Base-by-base conservation (phyloP, 2,329 filamentous ascomycete genomes). In the Coniochaeta pulveracea region DNA sequence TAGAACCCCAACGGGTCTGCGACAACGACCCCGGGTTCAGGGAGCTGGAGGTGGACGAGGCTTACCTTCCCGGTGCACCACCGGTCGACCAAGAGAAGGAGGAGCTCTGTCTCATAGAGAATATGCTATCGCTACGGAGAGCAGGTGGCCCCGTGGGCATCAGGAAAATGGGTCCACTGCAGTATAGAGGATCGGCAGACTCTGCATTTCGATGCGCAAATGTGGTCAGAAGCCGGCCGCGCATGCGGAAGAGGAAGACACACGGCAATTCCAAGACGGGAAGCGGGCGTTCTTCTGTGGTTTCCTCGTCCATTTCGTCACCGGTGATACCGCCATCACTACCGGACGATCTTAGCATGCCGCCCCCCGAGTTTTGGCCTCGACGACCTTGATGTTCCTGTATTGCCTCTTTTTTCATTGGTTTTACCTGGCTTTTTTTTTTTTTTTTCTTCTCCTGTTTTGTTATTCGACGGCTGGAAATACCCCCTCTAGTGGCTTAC, bases 161-260 rank as follows among this genome's bases (percentile, higher is more conserved):
- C 23, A 40, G 42, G 24, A 50, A 46, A 34, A 21, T 15, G 26
- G 34, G 46, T 4, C 35, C 43, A 9, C 41, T 54, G 25, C 46
- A 42, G 3, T 50, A 49, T 28, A 46, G 42, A 4, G 38, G 47
- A 16, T 49, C 52, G 6, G 43, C 44, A 3, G 54, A 56, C 14
- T 47, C 44, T 12, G 52, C 51, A 2, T 26, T 51, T 34, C 46
- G 48, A 17, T 55, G 51, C 34, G 38, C 43, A 6, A 55, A 54
- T 17, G 43, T 56, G 18, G 51, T 57, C 19, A 44, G 43, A 24
- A 55, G 38, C 36, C 45, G 42, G 24, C 52, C 52, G n/a, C 47
- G 53, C 15, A 57, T 57, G 54, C 49, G 53, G 7, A 51, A 44
- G 38, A 44, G 52, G 30, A 42, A 36, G 36, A 34, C 26, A 11